Conservation (phyloP, 1,139 yeast species). For the Diutina pseudorugosa region DNA sequence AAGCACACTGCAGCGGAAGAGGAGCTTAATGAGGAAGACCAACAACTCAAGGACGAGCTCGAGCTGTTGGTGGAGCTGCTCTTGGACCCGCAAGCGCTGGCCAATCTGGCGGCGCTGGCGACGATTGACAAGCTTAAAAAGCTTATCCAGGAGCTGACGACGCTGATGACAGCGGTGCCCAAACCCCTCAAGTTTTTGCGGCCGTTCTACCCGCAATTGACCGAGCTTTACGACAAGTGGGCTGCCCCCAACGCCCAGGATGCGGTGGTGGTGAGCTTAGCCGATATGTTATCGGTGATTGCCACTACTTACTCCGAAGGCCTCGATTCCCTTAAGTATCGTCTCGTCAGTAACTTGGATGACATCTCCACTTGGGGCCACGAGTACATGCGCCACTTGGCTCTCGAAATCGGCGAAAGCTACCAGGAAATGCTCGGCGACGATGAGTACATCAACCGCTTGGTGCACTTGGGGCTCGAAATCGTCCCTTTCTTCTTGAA, state of each 20-base stretch:
- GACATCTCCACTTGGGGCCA: conserved; percentile 91
- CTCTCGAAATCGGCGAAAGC: conserved; percentile 87
- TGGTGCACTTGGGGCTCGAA: conserved; percentile 56
- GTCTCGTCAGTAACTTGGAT: conserved; percentile 43
- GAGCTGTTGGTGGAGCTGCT: conserved; percentile 80
- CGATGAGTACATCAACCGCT: conserved; percentile 28
- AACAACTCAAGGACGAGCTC: conserved; percentile 73
- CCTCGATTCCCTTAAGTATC: conserved; percentile 69
- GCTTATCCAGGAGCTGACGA: conserved; percentile 82
- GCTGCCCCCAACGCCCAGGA: conserved; percentile 24
- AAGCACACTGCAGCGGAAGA: conserved; percentile 29
- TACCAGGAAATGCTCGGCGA: conserved; percentile 59
- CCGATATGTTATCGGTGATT: conserved; percentile 83
- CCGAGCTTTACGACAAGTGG: conserved; percentile 62
- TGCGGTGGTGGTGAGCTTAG: conserved; percentile 24
- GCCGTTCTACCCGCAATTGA: conserved; percentile 66
- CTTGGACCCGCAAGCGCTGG: conserved; percentile 28
- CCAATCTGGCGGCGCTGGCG: conserved; percentile 46
- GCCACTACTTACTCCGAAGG: conserved; percentile 93
- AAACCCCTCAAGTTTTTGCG: conserved; percentile 92
- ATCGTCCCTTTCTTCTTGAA: conserved; percentile 84
- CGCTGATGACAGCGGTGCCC: conserved; percentile 99
- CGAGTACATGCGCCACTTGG: conserved; percentile 91
- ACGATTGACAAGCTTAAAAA: conserved; percentile 40
- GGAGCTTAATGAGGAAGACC: conserved; percentile 90